Percentiles rank a stretch among this genome's conserved stretches.
These are phyloP conservation scores for Dillenia suffruticosa DNA, from an alignment of 164 flowering plant species.

Conservation along the genomic window DNA sequence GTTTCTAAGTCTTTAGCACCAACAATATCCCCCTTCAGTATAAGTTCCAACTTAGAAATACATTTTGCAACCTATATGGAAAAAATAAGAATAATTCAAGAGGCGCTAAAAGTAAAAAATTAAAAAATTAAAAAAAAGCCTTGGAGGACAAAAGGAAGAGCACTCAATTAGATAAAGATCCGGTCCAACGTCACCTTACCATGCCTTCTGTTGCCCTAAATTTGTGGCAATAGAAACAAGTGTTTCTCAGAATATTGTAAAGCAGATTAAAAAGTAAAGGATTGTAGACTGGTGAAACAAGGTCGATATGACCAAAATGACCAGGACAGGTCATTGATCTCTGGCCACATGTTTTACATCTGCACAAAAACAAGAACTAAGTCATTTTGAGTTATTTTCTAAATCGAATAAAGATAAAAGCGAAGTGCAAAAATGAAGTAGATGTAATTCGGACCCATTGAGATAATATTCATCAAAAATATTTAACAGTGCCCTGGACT, in stretches of 20 bases:
- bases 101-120: neutral
- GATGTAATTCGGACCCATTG: too few species aligned
- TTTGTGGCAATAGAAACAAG: conserved; percentile 67
- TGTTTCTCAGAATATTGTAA: conserved; percentile 34
- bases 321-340: conserved; percentile 56
- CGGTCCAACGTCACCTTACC: conserved; percentile 28
- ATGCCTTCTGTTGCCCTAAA: conserved; percentile 32
- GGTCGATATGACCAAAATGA: conserved; percentile 92
- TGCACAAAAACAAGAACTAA: conserved; percentile 31
- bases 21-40: conserved; percentile 62
- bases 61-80: conserved; percentile 45
- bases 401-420: too few species aligned
- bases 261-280: conserved; percentile 69
- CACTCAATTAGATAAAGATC: neutral
- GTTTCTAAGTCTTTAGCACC: conserved; percentile 41
- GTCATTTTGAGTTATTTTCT: neutral
- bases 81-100: neutral
- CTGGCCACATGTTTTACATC: conserved; percentile 79
- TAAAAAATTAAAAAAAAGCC: neutral
- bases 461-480: too few species aligned
- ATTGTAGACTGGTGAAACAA: conserved; percentile 61
- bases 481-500: too few species aligned
- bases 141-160: neutral
- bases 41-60: conserved; percentile 48
- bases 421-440: too few species aligned